These are phyloP conservation scores for Talaromyces funiculosus DNA, from an alignment of 2,329 filamentous ascomycete genomes.

Conservation along the genomic window DNA sequence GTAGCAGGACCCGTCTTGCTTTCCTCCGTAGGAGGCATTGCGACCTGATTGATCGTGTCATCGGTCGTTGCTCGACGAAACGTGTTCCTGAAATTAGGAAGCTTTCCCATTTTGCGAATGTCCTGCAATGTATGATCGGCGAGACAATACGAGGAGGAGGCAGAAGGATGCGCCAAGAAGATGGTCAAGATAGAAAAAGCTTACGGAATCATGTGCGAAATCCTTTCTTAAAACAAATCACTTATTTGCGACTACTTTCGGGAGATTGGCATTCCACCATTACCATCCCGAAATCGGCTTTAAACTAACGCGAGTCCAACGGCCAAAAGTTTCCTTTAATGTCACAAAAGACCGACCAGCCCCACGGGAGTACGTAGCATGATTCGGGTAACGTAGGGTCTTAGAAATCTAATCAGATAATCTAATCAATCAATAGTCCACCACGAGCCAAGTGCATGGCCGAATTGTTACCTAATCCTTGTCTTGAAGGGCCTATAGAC, in stretches of 20 bases:
- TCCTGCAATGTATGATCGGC: too few relatives aligned
- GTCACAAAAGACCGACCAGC: not conserved
- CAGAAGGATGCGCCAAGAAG: not conserved
- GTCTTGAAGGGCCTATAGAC: not conserved
- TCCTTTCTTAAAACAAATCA: not conserved
- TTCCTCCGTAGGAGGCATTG: not conserved
- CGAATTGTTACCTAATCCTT: not conserved
- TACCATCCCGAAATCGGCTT: not conserved
- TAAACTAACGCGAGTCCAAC: not conserved
- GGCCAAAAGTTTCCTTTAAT: not conserved
- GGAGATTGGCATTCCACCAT: not conserved
- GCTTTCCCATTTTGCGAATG: not conserved
- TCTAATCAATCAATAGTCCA: slow-evolving; percentile 7
- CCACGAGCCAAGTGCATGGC: not conserved
- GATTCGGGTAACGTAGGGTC: not conserved
- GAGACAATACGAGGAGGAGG: not conserved
- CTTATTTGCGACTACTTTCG: not conserved
- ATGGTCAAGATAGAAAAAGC: not conserved
- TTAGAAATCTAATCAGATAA: slow-evolving; percentile 4
- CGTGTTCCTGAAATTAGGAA: not conserved
- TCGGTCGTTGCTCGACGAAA: not conserved
- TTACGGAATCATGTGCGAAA: not conserved
- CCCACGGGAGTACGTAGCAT: not conserved
- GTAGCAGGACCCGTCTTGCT: not conserved
- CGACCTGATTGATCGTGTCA: not conserved